Evolutionary conservation across 1,284 basidiomycete genomes (phyloP).

Genomic region (Naganishia albida): DNA sequence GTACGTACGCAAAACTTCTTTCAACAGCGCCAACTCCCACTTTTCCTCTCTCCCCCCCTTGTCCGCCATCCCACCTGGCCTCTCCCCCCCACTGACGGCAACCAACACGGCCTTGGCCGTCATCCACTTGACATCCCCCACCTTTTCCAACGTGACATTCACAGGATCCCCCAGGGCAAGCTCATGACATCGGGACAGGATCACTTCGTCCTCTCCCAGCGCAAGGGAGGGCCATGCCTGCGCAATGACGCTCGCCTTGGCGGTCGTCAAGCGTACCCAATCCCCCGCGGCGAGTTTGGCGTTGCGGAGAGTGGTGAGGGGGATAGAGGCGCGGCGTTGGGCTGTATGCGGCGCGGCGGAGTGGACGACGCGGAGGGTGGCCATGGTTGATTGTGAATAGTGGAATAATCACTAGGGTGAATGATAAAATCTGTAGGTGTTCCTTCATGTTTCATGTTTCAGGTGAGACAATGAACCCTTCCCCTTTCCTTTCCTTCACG

Average conservation of each 20-base stretch:
- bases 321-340: slow-evolving; percentile 43
- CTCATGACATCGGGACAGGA: slow-evolving; percentile 25
- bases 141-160: slow-evolving; percentile 1
- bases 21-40: slow-evolving; percentile 54
- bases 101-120: slow-evolving; percentile 42
- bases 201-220: not conserved
- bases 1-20: slow-evolving; percentile 46
- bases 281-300: slow-evolving; percentile 50
- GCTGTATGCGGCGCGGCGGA: slow-evolving; percentile 11
- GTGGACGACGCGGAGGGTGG: slow-evolving; percentile 1
- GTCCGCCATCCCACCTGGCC: slow-evolving; percentile 20
- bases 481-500: not conserved
- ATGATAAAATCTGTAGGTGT: not conserved
- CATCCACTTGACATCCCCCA: slow-evolving; percentile 32
- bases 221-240: slow-evolving; percentile 12
- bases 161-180: slow-evolving; percentile 21
- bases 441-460: slow-evolving; percentile 2
- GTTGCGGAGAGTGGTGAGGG: slow-evolving; percentile 45
- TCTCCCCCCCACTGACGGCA: slow-evolving; percentile 3
- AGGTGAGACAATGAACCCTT: slow-evolving; percentile 4
- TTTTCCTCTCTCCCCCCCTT: slow-evolving; percentile 44
- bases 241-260: not conserved
- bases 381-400: not conserved
- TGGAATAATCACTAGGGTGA: not conserved
- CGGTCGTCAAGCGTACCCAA: slow-evolving; percentile 41